Base-by-base conservation (phyloP, 345 rosid species). In the Corchorus olitorius region DNA sequence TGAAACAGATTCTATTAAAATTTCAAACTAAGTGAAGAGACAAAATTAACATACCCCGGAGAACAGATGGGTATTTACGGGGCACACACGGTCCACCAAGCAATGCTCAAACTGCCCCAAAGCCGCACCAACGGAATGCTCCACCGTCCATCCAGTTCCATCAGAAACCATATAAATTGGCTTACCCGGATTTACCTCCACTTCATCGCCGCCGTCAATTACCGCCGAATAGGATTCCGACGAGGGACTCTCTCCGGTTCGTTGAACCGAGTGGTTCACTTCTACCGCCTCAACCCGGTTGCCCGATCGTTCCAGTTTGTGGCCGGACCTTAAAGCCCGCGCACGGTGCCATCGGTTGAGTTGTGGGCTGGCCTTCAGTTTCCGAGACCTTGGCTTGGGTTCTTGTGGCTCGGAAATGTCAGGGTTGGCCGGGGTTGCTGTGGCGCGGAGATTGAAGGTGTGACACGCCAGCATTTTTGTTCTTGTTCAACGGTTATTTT, bases 111-210 rank as follows among this genome's bases (percentile, higher is more conserved):
- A 95, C 81, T 93, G 97, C 0, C 99, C 98, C 83, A 95, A 79
- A 19, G 98, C 97, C 14, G 98, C 98, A 84, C 64, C 88, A 65
- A 94, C 93, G 79, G 94, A 84, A 76, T 91, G 93, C 81, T 93
- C 98, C 75, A 84, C 97, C 83, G 97, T 94, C 99, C 99, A 94
- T 19, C 97, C 97, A 53, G 98, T 94, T 75, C 98, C 98, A 84
- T 94, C 98, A 50, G 98, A 93, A 1, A 91, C 89, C 90, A 94
- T 89, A 66, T 89, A 92, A 75, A 93, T 91, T 19, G 94, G 85
- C 84, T 94, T 91, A 50, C 81, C 94, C 43, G 63, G 71, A 50
- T 70, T 55, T 56, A 22, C 14, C 58, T 81, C 88, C 72, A 61
- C 76, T 33, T 82, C 86, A 70, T 65, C 77, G 11, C 78, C 90